Base-by-base conservation (phyloP, 129 eudicot species). In the Cynara cardunculus region DNA sequence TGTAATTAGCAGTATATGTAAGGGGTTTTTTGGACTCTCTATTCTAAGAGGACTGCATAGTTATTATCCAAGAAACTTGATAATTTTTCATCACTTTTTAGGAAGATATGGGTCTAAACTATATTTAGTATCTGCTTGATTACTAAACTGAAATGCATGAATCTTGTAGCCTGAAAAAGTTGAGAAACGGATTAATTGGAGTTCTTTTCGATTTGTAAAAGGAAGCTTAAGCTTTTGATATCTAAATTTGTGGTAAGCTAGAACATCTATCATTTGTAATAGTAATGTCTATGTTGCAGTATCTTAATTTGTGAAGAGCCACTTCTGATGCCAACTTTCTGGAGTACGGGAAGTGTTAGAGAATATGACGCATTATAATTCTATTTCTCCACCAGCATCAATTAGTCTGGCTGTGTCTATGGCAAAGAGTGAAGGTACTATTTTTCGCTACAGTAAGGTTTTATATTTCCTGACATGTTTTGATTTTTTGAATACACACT, bases 391-490 rank as follows among this genome's bases (percentile, higher is more conserved):
- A 19, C 69, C 75, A 28, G 84, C 53, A 37, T 81, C 85, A 6
- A 78, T 85, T 69, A 87, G 89, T 87, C 87, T 86, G 30, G 66
- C 84, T 78, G 71, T 84, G 75, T 86, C 94, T 62, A 76, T 93
- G 34, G 41, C 88, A 28, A 91, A 89, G 85, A 84, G 84, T 2
- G 87, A 83, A 24, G 89, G 94, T 81, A 67, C 81, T 30, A 31
- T 82, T 41, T 91, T 94, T 5, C 73, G 65, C 75, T 89, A 76
- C 88, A 90, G 96, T 93, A 84, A 86, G 56, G 13, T 39, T 71
- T 30, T 67, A 21, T 26, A 19, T 30, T 25, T 25, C 35, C 22
- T 66, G 25, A 27, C 72, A 74, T 24, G 7, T 1, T 46, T 73
- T 21, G 49, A 24, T 74, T 74, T 12, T 81, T 25, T 22, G 35